A percentile compares a stretch with the other conserved stretches of the same genome.
Evolutionary conservation across 1,284 basidiomycete genomes (phyloP).

Genomic region (Trametes sp.): DNA sequence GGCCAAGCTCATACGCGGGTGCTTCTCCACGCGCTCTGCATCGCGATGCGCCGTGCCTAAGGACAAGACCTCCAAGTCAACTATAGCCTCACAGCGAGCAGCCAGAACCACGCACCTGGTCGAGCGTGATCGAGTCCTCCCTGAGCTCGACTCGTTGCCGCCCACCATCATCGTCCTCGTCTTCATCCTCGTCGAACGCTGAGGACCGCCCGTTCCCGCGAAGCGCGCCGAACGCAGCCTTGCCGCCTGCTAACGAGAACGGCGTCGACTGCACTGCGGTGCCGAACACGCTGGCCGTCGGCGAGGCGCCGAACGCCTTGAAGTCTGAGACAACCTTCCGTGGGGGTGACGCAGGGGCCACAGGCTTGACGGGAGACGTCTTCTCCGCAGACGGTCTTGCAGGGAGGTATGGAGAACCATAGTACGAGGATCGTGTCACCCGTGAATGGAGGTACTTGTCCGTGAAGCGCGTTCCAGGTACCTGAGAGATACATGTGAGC

Average conservation of each 20-base stretch:
- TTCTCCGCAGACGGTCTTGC: conserved; percentile 48
- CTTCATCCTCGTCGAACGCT: conserved; percentile 60
- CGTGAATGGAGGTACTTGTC: conserved; percentile 90
- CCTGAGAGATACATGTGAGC: conserved; percentile 53
- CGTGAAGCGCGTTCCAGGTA: conserved; percentile 92
- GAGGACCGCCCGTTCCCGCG: conserved; percentile 50
- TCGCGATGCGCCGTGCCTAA: conserved; percentile 72
- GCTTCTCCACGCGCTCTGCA: conserved; percentile 79
- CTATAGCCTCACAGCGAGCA: conserved; percentile 14
- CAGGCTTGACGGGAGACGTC: conserved; percentile 46
- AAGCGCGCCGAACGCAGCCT: conserved; percentile 81
- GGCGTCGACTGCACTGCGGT: conserved; percentile 81
- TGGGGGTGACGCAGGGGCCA: conserved; percentile 63
- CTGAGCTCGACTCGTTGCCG: conserved; percentile 76
- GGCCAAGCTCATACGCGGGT: conserved; percentile 50
- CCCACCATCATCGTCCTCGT: conserved; percentile 68
- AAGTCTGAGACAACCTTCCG: conserved; percentile 90
- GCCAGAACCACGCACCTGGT: conserved; percentile 67
- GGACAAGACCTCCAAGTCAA: conserved; percentile 4
- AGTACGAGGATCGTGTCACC: conserved; percentile 60
- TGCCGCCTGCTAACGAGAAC: conserved; percentile 81
- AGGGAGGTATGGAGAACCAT: conserved; percentile 59
- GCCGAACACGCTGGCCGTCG: conserved; percentile 77
- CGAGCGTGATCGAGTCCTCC: conserved; percentile 85
- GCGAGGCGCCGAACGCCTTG: conserved; percentile 86